Percentiles rank a stretch among this genome's conserved stretches.
Evolutionary conservation across 192 early-diverging fungal genomes (phyloP).

Genomic region (Diversispora eburnea): DNA sequence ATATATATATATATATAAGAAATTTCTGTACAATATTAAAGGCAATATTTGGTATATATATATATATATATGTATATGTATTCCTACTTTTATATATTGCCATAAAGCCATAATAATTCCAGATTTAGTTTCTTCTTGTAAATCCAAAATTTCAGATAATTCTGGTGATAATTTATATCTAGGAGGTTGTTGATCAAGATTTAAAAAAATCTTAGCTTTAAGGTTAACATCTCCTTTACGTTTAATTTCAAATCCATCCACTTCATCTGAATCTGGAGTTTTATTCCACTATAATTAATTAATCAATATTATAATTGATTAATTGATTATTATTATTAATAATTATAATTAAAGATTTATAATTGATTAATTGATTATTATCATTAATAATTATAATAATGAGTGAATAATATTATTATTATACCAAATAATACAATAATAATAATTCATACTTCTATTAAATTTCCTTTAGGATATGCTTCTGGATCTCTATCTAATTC

Average conservation of each 20-base stretch:
- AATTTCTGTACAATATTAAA: too few species aligned
- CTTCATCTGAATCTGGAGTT: constrained; percentile 45
- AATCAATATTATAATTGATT: too few species aligned
- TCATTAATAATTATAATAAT: background rate
- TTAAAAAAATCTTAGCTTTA: constrained; percentile 71
- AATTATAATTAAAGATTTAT: too few species aligned
- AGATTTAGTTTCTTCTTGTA: constrained; percentile 69
- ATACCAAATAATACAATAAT: constrained; percentile 3
- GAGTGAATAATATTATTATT: too few species aligned
- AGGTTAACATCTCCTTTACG: constrained; percentile 85
- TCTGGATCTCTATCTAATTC: constrained; percentile 77
- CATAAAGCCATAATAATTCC: constrained; percentile 84
- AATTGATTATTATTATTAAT: too few species aligned
- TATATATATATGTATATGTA: too few species aligned
- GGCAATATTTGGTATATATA: too few species aligned
- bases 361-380: background rate
- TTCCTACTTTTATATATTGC: constrained; percentile 88
- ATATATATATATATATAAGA: too few species aligned
- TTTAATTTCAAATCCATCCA: constrained; percentile 92
- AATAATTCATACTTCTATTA: constrained; percentile 55
- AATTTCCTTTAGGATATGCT: constrained; percentile 74
- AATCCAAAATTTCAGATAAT: constrained; percentile 72
- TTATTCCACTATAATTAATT: constrained; percentile 54
- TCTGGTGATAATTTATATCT: constrained; percentile 75
- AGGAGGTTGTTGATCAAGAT: constrained; percentile 74